Evolutionary conservation across 805 yeast species (phyloP).

Genomic region (Starmerella ratchasimensis): DNA sequence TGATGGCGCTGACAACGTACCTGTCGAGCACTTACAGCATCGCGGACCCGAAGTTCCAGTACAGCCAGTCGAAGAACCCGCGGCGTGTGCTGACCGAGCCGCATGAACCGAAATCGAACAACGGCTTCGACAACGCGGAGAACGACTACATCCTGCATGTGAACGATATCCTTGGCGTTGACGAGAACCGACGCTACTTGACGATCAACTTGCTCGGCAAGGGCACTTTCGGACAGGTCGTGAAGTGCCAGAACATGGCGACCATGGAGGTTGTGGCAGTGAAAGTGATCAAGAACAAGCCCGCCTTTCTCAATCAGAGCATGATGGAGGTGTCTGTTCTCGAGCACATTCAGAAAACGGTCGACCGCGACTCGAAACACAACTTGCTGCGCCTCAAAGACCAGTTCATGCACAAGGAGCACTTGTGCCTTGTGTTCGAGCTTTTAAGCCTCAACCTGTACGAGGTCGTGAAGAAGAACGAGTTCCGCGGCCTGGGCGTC

Average conservation of each 20-base stretch:
- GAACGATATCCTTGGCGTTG: slow-evolving; percentile 79
- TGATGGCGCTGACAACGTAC: slow-evolving; percentile 62
- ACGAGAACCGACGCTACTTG: slow-evolving; percentile 72
- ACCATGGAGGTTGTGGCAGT: slow-evolving; percentile 87
- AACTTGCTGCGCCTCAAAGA: slow-evolving; percentile 70
- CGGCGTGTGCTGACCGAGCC: slow-evolving; percentile 88
- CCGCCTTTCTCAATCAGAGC: slow-evolving; percentile 83
- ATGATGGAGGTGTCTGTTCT: slow-evolving; percentile 77
- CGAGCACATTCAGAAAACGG: slow-evolving; percentile 61
- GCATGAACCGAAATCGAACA: slow-evolving; percentile 62
- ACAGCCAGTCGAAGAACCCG: slow-evolving; percentile 76
- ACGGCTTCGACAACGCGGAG: slow-evolving; percentile 78
- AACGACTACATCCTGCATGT: slow-evolving; percentile 87
- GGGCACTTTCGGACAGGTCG: slow-evolving; percentile 97
- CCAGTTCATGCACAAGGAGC: slow-evolving; percentile 83
- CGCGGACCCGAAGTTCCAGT: slow-evolving; percentile 74
- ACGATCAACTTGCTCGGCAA: slow-evolving; percentile 86
- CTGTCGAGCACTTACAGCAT: slow-evolving; percentile 68
- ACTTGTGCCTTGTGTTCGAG: slow-evolving; percentile 85
- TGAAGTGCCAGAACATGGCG: slow-evolving; percentile 68
- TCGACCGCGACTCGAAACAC: slow-evolving; percentile 57
- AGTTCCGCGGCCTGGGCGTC: slow-evolving; percentile 78
- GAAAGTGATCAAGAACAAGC: slow-evolving; percentile 82
- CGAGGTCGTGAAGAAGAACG: slow-evolving; percentile 83
- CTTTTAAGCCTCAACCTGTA: slow-evolving; percentile 74